Evolutionary conservation across 768 basidiomycete species (phyloP).

Genomic region (Tubosaeta sp.): DNA sequence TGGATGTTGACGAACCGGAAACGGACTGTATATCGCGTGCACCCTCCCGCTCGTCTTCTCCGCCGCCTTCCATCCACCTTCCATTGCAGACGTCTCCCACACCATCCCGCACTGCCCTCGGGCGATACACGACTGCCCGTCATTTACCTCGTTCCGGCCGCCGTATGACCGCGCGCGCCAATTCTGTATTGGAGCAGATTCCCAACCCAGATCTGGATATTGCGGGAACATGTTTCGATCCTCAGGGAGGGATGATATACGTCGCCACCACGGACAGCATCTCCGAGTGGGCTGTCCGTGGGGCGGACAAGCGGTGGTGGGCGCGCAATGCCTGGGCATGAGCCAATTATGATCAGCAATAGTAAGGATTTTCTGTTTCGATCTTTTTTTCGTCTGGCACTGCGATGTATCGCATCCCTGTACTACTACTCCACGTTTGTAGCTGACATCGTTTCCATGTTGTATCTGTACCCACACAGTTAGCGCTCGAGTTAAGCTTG

Average conservation of each 20-base stretch:
- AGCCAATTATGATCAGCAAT: not conserved
- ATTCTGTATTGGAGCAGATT: conserved; percentile 8
- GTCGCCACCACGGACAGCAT: conserved; percentile 62
- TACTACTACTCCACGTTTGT: conserved; percentile 17
- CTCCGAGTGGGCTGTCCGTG: conserved; percentile 73
- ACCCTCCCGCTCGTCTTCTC: conserved; percentile 47
- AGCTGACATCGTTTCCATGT: conserved; percentile 8
- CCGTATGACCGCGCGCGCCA: conserved; percentile 12
- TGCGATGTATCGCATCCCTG: conserved; percentile 15
- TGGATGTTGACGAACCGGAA: conserved; percentile 48
- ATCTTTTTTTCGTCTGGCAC: conserved; percentile 7
- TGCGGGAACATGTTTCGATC: conserved; percentile 74
- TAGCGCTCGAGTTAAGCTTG: not conserved
- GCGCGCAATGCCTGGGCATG: conserved; percentile 44
- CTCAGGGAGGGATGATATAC: conserved; percentile 61
- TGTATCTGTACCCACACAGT: conserved; percentile 4
- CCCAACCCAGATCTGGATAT: conserved; percentile 42
- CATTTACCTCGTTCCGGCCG: conserved; percentile 16
- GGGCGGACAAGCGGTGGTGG: conserved; percentile 75
- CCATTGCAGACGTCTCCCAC: conserved; percentile 24
- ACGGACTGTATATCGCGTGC: conserved; percentile 53
- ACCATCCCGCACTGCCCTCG: conserved; percentile 15
- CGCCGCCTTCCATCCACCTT: conserved; percentile 35
- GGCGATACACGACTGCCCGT: conserved; percentile 18
- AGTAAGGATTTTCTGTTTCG: conserved; percentile 6